These are phyloP conservation scores for Ganoderma boninense DNA, from an alignment of 1,284 basidiomycete genomes.

Conservation along the genomic window DNA sequence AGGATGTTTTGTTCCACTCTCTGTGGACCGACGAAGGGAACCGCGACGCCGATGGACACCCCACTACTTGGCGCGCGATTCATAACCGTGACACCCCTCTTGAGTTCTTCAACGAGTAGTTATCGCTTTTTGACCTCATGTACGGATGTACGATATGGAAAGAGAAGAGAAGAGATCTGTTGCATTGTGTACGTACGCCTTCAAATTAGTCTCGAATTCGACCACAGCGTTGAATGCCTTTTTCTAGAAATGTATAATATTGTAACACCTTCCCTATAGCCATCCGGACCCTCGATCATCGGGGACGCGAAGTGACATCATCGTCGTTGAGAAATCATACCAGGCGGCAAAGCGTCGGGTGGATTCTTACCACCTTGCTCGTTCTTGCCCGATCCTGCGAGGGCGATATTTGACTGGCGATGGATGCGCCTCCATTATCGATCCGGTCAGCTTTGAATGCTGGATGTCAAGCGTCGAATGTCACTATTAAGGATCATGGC, in stretches of 20 bases:
- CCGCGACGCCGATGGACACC: slow-evolving; percentile 57
- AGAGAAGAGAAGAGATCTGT: background rate
- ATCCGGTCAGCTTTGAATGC: background rate
- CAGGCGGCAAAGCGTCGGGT: too few species aligned
- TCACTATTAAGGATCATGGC: too few species aligned
- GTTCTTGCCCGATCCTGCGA: too few species aligned
- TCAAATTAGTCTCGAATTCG: background rate
- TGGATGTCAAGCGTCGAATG: background rate
- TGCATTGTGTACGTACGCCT: background rate
- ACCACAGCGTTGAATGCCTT: background rate
- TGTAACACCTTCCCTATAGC: background rate
- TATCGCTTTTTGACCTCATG: too few species aligned
- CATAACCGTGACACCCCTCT: slow-evolving; percentile 65
- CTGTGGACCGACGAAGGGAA: slow-evolving; percentile 73
- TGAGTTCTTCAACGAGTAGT: slow-evolving; percentile 79
- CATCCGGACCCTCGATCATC: background rate
- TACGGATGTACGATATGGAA: background rate
- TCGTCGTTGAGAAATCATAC: too few species aligned
- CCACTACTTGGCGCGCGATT: slow-evolving; percentile 69
- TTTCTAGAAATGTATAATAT: background rate
- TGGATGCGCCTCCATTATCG: background rate
- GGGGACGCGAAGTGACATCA: background rate
- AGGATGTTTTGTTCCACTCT: slow-evolving; percentile 76
- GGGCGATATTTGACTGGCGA: background rate
- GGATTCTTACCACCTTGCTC: too few species aligned